Conservation (phyloP, 495 filamentous ascomycete genomes). For the Antarctomyces pellizariae region DNA sequence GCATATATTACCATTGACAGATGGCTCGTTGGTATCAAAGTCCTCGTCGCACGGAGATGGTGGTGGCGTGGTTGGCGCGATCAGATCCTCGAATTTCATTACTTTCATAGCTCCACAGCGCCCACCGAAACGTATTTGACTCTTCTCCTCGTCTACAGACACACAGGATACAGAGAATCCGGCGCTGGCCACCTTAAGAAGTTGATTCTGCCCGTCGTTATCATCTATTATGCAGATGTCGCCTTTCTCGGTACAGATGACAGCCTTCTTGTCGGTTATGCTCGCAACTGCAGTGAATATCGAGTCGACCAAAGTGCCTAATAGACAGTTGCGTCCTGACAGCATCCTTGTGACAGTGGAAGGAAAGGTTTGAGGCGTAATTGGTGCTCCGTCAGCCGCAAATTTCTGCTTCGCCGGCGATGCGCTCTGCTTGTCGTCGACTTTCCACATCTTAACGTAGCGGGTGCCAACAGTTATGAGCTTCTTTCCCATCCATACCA, state of each 20-base stretch:
- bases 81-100: conserved; percentile 16
- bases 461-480: conserved; percentile 52
- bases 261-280: conserved; percentile 42
- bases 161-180: conserved; percentile 41
- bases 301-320: conserved; percentile 54
- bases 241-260: conserved; percentile 49
- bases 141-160: conserved; percentile 27
- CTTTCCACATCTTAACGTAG: conserved; percentile 83
- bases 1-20: conserved; percentile 9
- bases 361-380: conserved; percentile 10
- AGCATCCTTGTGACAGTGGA: conserved; percentile 24
- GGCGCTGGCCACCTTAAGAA: conserved; percentile 35
- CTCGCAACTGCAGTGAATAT: conserved; percentile 61
- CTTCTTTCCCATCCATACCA: conserved; percentile 62
- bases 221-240: conserved; percentile 68
- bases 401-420: conserved; percentile 25
- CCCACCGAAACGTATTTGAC: conserved; percentile 32
- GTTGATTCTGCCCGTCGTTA: conserved; percentile 38
- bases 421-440: conserved; percentile 32
- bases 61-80: conserved; percentile 5
- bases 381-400: conserved; percentile 15
- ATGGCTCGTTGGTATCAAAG: neutral
- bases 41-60: conserved; percentile 7
- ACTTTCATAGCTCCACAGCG: conserved; percentile 19
- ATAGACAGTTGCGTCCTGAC: conserved; percentile 42